A percentile compares a stretch with the other conserved stretches of the same genome.
These are phyloP conservation scores for Penicillium fuscoglaucum DNA, from an alignment of 2,329 filamentous ascomycete genomes.

Conservation along the genomic window DNA sequence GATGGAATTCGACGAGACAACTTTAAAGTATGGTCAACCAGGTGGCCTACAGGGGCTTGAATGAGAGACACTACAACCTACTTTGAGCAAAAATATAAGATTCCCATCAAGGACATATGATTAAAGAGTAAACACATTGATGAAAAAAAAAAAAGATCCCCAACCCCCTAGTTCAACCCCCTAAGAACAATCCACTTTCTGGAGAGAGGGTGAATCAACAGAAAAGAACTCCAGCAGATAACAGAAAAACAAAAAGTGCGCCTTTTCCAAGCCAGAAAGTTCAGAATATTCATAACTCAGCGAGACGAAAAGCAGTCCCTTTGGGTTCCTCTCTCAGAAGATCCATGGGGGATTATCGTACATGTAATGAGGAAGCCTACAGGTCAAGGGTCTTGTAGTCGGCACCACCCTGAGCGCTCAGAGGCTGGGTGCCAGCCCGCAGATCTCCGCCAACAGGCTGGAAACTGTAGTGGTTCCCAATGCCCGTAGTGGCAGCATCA, in stretches of 20 bases:
- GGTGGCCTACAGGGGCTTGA: background rate
- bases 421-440: slow-evolving; percentile 38
- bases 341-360: slow-evolving; percentile 28
- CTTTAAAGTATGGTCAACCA: background rate
- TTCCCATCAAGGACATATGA: slow-evolving; percentile 23
- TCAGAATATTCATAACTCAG: slow-evolving; percentile 29
- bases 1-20: background rate
- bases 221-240: slow-evolving; percentile 26
- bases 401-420: slow-evolving; percentile 42
- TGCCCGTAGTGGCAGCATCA: slow-evolving; percentile 36
- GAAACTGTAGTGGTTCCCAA: slow-evolving; percentile 45
- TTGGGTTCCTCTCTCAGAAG: slow-evolving; percentile 15
- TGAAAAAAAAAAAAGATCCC: slow-evolving; percentile 9
- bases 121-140: slow-evolving; percentile 26
- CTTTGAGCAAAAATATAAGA: slow-evolving; percentile 1
- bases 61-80: background rate
- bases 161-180: slow-evolving; percentile 11
- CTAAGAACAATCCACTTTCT: slow-evolving; percentile 15
- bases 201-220: slow-evolving; percentile 18
- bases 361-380: slow-evolving; percentile 31
- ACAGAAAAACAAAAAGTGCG: slow-evolving; percentile 25
- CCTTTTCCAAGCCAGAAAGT: slow-evolving; percentile 33
- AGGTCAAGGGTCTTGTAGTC: slow-evolving; percentile 47
- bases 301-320: slow-evolving; percentile 14
- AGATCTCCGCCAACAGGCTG: slow-evolving; percentile 35